Conservation (phyloP, 2,329 filamentous ascomycete genomes). For the Podosphaera fusca region DNA sequence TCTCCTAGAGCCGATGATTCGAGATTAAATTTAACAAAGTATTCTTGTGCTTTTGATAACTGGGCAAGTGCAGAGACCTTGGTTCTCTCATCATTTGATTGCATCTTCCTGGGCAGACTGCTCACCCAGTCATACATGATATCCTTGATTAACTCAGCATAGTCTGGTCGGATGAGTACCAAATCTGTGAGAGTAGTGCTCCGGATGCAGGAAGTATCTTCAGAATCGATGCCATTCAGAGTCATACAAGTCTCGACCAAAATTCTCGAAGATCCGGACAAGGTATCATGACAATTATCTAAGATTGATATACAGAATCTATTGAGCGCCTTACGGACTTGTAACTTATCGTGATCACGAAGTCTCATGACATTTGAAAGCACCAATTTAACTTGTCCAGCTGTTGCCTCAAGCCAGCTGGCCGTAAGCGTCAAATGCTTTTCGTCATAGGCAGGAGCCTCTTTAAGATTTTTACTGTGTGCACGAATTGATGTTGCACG, state of each 20-base stretch:
- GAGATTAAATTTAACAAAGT: conserved; percentile 39
- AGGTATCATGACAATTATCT: conserved; percentile 52
- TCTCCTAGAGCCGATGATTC: conserved; percentile 44
- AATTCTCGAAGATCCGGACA: conserved; percentile 45
- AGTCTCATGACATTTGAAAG: conserved; percentile 56
- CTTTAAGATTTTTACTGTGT: conserved; percentile 2
- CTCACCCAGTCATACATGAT: conserved; percentile 62
- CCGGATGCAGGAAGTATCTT: conserved; percentile 16
- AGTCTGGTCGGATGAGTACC: conserved; percentile 33
- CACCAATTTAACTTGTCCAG: conserved; percentile 61
- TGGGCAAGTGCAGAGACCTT: conserved; percentile 54
- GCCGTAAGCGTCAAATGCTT: conserved; percentile 19
- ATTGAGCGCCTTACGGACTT: conserved; percentile 45
- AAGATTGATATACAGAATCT: conserved; percentile 51
- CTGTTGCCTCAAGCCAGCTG: conserved; percentile 61
- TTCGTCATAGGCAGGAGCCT: conserved; percentile 10
- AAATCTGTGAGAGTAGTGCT: conserved; percentile 34
- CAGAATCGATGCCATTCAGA: conserved; percentile 30
- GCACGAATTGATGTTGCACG: conserved; percentile 21
- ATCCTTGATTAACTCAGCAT: conserved; percentile 41
- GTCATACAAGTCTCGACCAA: conserved; percentile 65
- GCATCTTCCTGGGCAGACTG: conserved; percentile 62
- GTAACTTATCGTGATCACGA: conserved; percentile 41
- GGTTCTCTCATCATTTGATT: conserved; percentile 55
- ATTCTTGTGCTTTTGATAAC: conserved; percentile 47